Percentiles rank a stretch among this genome's conserved stretches.
These are phyloP conservation scores for Lachancea dasiensis DNA, from an alignment of 805 yeast genomes.

Conservation along the genomic window DNA sequence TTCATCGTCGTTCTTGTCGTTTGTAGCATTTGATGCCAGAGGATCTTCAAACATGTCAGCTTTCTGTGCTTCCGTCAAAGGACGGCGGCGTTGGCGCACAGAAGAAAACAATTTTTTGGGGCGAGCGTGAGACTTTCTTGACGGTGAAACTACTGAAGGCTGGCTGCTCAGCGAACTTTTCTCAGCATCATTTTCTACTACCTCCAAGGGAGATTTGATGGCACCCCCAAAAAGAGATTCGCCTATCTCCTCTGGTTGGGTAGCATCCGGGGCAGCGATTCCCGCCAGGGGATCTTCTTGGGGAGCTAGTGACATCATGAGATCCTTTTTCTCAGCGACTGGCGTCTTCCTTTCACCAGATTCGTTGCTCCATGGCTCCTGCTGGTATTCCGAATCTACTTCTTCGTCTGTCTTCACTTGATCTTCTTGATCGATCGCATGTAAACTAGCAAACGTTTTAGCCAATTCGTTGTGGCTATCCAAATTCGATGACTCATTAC, in stretches of 20 bases:
- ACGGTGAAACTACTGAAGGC: constrained; percentile 25
- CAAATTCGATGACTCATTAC: constrained; percentile 9
- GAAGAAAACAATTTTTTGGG: constrained; percentile 43
- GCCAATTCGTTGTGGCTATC: constrained; percentile 14
- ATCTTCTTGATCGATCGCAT: constrained; percentile 12
- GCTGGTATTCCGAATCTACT: too few relatives aligned
- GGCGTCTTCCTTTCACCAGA: too few relatives aligned
- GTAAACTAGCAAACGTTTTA: constrained; percentile 15
- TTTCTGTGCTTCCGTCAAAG: constrained; percentile 19
- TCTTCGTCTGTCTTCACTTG: constrained; percentile 10
- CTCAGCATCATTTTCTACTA: constrained; percentile 13
- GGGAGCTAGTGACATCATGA: constrained; percentile 27
- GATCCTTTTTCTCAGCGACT: constrained; percentile 13
- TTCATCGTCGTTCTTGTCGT: constrained; percentile 29
- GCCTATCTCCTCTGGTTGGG: constrained; percentile 24
- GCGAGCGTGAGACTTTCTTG: constrained; percentile 34
- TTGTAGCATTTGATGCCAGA: constrained; percentile 29
- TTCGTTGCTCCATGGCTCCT: too few relatives aligned
- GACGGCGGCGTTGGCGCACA: constrained; percentile 40
- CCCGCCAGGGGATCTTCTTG: constrained; percentile 37
- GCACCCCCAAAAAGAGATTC: constrained; percentile 34
- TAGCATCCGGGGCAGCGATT: constrained; percentile 35
- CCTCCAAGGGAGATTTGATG: constrained; percentile 17
- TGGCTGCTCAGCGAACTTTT: constrained; percentile 11
- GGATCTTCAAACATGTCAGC: constrained; percentile 29